phyloP scores from a whole-genome alignment of 805 yeast genomes.

The Yarrowia phangngaensis region DNA sequence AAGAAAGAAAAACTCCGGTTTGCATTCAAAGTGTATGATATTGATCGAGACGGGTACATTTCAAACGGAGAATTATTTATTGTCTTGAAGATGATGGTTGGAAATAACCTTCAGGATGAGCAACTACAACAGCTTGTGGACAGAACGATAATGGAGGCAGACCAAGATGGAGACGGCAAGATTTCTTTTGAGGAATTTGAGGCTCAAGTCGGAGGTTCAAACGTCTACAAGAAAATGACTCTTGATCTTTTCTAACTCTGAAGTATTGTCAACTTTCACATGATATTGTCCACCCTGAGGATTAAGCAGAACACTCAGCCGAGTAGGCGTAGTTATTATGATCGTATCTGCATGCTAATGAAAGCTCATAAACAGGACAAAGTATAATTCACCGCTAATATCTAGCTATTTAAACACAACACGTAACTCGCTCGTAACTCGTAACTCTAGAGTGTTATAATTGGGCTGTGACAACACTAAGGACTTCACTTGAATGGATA shows the following conservation, averaged over 20 bases:
- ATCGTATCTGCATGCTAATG: too few species aligned
- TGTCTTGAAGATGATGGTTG: conserved; percentile 96
- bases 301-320: background rate
- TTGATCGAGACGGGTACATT: conserved; percentile 90
- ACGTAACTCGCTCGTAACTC: too few species aligned
- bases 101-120: conserved; percentile 75
- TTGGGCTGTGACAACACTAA: too few species aligned
- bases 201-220: conserved; percentile 42
- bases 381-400: too few species aligned
- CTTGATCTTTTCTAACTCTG: conserved; percentile 36
- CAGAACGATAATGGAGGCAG: conserved; percentile 91
- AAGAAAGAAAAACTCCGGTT: conserved; percentile 78
- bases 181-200: conserved; percentile 84
- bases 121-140: conserved; percentile 97
- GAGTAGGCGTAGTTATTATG: too few species aligned
- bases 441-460: too few species aligned
- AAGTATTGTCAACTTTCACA: background rate
- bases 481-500: too few species aligned
- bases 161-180: conserved; percentile 79
- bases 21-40: conserved; percentile 91
- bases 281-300: background rate
- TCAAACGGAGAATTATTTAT: conserved; percentile 93
- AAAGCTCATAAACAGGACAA: too few species aligned
- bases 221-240: conserved; percentile 40
- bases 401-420: too few species aligned